Conservation (phyloP, 768 basidiomycete genomes). For the Suillus sp. region DNA sequence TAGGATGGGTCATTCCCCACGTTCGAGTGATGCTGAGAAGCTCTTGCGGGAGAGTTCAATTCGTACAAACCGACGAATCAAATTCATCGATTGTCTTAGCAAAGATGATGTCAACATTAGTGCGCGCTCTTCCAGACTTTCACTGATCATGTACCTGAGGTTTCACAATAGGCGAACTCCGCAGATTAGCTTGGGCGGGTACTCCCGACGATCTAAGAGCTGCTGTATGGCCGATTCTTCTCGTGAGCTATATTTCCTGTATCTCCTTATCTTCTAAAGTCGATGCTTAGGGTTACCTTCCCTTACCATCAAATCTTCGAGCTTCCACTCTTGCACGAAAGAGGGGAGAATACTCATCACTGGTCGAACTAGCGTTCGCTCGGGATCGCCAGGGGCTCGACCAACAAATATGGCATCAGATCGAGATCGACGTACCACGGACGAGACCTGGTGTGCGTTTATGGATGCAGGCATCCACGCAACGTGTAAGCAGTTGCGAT, state of each 20-base stretch:
- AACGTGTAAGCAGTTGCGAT: slow-evolving; percentile 60
- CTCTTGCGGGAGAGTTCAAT: slow-evolving; percentile 76
- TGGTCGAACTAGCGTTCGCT: slow-evolving; percentile 89
- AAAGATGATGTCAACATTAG: slow-evolving; percentile 77
- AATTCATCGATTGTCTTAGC: slow-evolving; percentile 79
- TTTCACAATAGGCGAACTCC: slow-evolving; percentile 62
- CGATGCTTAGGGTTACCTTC: slow-evolving; percentile 81
- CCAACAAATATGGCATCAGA: slow-evolving; percentile 99
- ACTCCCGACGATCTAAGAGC: slow-evolving; percentile 87
- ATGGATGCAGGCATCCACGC: slow-evolving; percentile 91
- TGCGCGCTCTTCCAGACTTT: slow-evolving; percentile 10
- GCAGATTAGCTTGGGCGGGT: slow-evolving; percentile 94
- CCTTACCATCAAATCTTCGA: slow-evolving; percentile 77
- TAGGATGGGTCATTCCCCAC: slow-evolving; percentile 16
- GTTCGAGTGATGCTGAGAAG: slow-evolving; percentile 49
- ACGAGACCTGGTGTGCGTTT: slow-evolving; percentile 88
- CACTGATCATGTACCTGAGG: slow-evolving; percentile 10
- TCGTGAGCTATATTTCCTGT: slow-evolving; percentile 52
- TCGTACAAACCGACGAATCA: slow-evolving; percentile 73
- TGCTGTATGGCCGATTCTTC: slow-evolving; percentile 90
- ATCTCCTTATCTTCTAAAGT: slow-evolving; percentile 14
- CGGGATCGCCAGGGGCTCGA: slow-evolving; percentile 85
- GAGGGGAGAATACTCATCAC: slow-evolving; percentile 86
- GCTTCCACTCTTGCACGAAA: slow-evolving; percentile 81
- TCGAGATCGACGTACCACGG: slow-evolving; percentile 96